Evolutionary conservation across 192 early-diverging fungal genomes (phyloP).

Genomic region (Backusella tuberculispora): DNA sequence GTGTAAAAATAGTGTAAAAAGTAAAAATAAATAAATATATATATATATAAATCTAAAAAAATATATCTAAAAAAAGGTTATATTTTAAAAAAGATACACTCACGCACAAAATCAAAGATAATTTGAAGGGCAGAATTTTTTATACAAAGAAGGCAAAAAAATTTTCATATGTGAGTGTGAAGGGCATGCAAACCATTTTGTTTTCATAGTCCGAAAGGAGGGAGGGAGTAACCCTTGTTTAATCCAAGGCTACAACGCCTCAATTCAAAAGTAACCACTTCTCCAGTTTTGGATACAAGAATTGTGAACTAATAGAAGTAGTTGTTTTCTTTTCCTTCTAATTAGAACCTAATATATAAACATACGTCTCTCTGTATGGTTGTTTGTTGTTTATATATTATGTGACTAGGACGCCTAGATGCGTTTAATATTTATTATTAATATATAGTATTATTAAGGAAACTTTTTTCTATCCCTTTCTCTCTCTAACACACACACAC

Average conservation of each 20-base stretch:
- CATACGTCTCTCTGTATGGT: too few relatives aligned
- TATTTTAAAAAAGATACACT: neutral
- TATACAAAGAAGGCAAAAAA: neutral
- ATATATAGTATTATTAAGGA: too few relatives aligned
- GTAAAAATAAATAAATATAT: neutral
- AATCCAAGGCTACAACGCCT: neutral
- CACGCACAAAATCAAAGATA: neutral
- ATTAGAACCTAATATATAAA: too few relatives aligned
- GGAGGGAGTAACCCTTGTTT: neutral
- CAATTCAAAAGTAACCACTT: too few relatives aligned
- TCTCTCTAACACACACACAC: too few relatives aligned
- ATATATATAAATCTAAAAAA: neutral
- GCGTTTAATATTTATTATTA: neutral
- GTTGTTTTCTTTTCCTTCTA: too few relatives aligned
- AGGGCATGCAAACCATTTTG: conserved; percentile 7
- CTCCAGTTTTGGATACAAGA: too few relatives aligned
- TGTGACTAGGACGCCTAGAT: too few relatives aligned
- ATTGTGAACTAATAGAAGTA: too few relatives aligned
- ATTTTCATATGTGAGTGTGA: neutral
- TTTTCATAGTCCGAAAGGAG: neutral
- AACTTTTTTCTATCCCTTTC: too few relatives aligned
- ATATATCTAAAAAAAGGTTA: neutral
- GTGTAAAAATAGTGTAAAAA: neutral
- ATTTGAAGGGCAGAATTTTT: neutral
- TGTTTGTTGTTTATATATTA: too few relatives aligned